These are phyloP conservation scores for Backusella liffmaniae DNA, from an alignment of 192 early-diverging fungal species.

Conservation along the genomic window DNA sequence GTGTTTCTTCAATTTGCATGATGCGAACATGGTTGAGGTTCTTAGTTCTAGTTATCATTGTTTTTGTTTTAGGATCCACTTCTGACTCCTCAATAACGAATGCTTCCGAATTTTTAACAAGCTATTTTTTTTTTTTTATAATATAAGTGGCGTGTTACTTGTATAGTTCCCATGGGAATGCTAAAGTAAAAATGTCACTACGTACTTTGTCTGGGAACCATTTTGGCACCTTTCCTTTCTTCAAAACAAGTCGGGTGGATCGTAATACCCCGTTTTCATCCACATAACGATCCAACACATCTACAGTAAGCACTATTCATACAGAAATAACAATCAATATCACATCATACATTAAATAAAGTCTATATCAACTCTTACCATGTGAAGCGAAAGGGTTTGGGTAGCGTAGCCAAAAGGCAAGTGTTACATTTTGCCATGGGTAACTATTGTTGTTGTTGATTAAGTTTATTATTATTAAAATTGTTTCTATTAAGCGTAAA, in stretches of 20 bases:
- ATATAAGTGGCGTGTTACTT: background rate
- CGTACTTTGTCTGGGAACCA: slow-evolving; percentile 75
- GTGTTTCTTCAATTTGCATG: slow-evolving; percentile 91
- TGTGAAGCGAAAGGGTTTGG: slow-evolving; percentile 97
- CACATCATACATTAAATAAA: background rate
- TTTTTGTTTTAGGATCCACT: slow-evolving; percentile 73
- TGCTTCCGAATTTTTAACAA: slow-evolving; percentile 82
- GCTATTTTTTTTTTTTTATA: slow-evolving; percentile 31
- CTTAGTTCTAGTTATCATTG: slow-evolving; percentile 79
- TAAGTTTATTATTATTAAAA: background rate
- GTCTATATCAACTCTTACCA: slow-evolving; percentile 21
- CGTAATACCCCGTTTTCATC: slow-evolving; percentile 79
- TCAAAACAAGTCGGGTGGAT: slow-evolving; percentile 88
- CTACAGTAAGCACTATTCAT: slow-evolving; percentile 70
- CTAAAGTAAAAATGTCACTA: slow-evolving; percentile 2
- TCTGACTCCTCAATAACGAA: slow-evolving; percentile 90
- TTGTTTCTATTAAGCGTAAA: no score
- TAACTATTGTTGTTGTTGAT: slow-evolving; percentile 23
- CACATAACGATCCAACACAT: slow-evolving; percentile 88
- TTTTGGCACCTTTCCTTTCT: slow-evolving; percentile 84
- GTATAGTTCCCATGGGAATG: background rate
- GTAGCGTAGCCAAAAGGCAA: slow-evolving; percentile 92
- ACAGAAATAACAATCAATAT: background rate
- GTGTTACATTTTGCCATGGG: slow-evolving; percentile 83
- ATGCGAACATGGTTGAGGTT: slow-evolving; percentile 93